Percentiles rank a stretch among this genome's conserved stretches.
Conservation (phyloP, 2,329 filamentous ascomycete genomes). For the Akanthomyces muscarius region DNA sequence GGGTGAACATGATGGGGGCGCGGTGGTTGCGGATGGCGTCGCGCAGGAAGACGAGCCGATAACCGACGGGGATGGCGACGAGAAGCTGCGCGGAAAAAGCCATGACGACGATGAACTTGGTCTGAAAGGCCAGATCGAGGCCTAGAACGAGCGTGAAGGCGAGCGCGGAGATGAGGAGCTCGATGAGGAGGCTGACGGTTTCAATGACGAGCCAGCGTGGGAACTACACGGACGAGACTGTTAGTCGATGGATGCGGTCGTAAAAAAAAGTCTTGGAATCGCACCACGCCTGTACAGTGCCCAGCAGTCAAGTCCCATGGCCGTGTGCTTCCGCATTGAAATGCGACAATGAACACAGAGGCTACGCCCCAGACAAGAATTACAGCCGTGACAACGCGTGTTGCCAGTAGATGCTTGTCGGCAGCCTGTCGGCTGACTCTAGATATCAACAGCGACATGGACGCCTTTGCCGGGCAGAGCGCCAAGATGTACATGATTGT, state of each 20-base stretch:
- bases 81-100: slow-evolving; percentile 22
- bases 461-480: slow-evolving; percentile 20
- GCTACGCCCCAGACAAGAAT: slow-evolving; percentile 16
- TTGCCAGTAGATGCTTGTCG: slow-evolving; percentile 17
- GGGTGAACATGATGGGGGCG: slow-evolving; percentile 1
- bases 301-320: slow-evolving; percentile 16
- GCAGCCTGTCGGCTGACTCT: slow-evolving; percentile 18
- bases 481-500: slow-evolving; percentile 20
- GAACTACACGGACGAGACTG: slow-evolving; percentile 7
- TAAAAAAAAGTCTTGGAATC: background rate
- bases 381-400: slow-evolving; percentile 13
- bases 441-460: slow-evolving; percentile 21
- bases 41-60: slow-evolving; percentile 17
- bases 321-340: slow-evolving; percentile 17
- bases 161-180: slow-evolving; percentile 19
- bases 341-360: slow-evolving; percentile 15
- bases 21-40: background rate
- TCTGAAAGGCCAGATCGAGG: slow-evolving; percentile 18
- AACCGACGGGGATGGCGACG: slow-evolving; percentile 19
- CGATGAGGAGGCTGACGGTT: slow-evolving; percentile 17
- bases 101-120: slow-evolving; percentile 20
- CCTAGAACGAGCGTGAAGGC: slow-evolving; percentile 19
- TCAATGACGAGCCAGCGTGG: slow-evolving; percentile 19
- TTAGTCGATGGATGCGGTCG: background rate
- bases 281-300: slow-evolving; percentile 13